Conservation (phyloP, 2,329 filamentous ascomycete genomes). For the Pyrenophora seminiperda region DNA sequence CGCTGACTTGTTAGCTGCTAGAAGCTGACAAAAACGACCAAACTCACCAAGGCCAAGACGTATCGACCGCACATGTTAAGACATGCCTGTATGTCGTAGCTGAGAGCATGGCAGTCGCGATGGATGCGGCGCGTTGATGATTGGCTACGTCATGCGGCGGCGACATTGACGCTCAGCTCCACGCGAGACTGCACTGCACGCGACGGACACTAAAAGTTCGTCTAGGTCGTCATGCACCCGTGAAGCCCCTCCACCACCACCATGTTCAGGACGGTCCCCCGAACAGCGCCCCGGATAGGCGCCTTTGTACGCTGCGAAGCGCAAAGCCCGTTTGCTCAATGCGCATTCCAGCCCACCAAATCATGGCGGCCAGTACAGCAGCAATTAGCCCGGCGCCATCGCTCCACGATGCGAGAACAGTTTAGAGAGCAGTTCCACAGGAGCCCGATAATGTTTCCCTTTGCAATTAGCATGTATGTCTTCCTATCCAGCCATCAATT, state of each 20-base stretch:
- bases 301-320: constrained; percentile 34
- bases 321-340: constrained; percentile 23
- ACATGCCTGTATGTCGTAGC: constrained; percentile 20
- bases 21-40: neutral
- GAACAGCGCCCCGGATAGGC: constrained; percentile 28
- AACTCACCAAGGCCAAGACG: constrained; percentile 63
- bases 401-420: constrained; percentile 32
- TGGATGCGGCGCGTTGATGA: constrained; percentile 28
- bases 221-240: constrained; percentile 30
- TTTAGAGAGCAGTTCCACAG: constrained; percentile 44
- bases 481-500: neutral
- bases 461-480: constrained; percentile 38
- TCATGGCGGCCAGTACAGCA: constrained; percentile 35
- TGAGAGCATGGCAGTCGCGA: constrained; percentile 10
- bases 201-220: constrained; percentile 36
- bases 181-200: constrained; percentile 23
- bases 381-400: constrained; percentile 34
- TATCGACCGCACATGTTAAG: constrained; percentile 70
- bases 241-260: constrained; percentile 17
- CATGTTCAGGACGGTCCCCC: constrained; percentile 49
- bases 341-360: constrained; percentile 28
- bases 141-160: constrained; percentile 42
- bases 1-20: constrained; percentile 58
- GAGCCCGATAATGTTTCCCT: constrained; percentile 49
- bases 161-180: constrained; percentile 32